These are phyloP conservation scores for Aspergillus clavatus DNA, from an alignment of 2,329 filamentous ascomycete species.

Conservation along the genomic window DNA sequence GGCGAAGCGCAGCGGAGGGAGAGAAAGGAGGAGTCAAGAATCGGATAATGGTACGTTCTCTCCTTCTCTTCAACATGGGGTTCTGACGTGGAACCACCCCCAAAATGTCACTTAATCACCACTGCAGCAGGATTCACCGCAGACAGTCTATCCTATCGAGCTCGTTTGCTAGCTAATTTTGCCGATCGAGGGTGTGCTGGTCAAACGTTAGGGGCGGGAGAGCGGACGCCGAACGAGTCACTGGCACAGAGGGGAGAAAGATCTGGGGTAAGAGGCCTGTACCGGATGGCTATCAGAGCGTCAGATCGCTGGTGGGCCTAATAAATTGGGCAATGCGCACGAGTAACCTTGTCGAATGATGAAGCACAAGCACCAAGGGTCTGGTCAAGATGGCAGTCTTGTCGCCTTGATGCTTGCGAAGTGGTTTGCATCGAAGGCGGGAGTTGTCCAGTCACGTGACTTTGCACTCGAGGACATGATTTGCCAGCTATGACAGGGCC, in stretches of 20 bases:
- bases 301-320: constrained; percentile 6
- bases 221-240: constrained; percentile 26
- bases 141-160: constrained; percentile 8
- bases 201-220: constrained; percentile 20
- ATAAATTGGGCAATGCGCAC: constrained; percentile 11
- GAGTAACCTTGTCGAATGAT: constrained; percentile 8
- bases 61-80: constrained; percentile 49
- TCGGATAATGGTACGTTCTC: constrained; percentile 36
- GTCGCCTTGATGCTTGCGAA: constrained; percentile 22
- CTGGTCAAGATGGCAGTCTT: constrained; percentile 26
- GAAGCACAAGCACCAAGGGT: constrained; percentile 16
- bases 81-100: constrained; percentile 33
- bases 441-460: constrained; percentile 33
- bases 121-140: constrained; percentile 15
- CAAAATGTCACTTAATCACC: constrained; percentile 13
- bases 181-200: constrained; percentile 10
- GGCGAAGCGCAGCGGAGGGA: constrained; percentile 21
- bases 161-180: constrained; percentile 5
- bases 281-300: constrained; percentile 11
- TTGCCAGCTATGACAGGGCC: constrained; percentile 19
- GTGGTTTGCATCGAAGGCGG: constrained; percentile 41
- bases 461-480: constrained; percentile 21
- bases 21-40: constrained; percentile 34
- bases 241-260: constrained; percentile 15
- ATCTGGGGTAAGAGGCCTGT: constrained; percentile 13